Evolutionary conservation across 2,329 filamentous ascomycete genomes (phyloP), one percentile per base, ranked within the genome.

Genomic region (Elsinoe batatas): DNA sequence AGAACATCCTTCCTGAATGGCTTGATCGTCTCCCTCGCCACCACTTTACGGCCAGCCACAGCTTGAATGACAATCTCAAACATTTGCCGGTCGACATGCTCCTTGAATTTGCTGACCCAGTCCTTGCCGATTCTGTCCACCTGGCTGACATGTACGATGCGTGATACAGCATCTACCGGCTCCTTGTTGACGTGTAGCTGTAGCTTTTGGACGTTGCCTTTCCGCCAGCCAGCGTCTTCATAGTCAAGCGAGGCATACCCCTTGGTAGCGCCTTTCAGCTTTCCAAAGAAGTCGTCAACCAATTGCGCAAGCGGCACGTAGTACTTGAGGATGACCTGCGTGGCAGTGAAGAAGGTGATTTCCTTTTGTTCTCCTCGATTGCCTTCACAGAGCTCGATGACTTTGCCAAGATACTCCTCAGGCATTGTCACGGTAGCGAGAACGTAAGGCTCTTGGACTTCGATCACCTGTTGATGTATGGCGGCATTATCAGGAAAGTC

Each of bases 31-130:
- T 97, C 93, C 65, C 93, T 79, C 0, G 93, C 93, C 3, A 98
- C 81, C 53, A 98, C 84, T 51, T 85, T 81, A 62, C 82, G 83
- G 6, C 57, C 59, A 0, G 87, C 85, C 0, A 87, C 85, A 2
- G 93, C 91, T 71, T 98, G 93, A 60, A 98, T 97, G 56, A 97
- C 77, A 18, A 98, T 83, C 73, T 98, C 93, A 65, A 95, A 98
- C 84, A 97, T 93, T 70, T 98, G 93, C 15, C 93, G 78, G 65
- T 95, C 88, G 17, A 98, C 91, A 64, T 97, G 91, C 69, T 96
- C 84, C 67, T 95, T 97, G 77, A 98, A 97, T 70, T 95, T 95
- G 38, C 81, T 83, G 5, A 96, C 91, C 93, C 93, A 98, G 56
- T 83, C 78, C 47, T 88, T 79, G 3, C 90, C 93, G 4, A 96